phyloP scores from a whole-genome alignment of 441 rosid species.

The Pelargonium hybrid region DNA sequence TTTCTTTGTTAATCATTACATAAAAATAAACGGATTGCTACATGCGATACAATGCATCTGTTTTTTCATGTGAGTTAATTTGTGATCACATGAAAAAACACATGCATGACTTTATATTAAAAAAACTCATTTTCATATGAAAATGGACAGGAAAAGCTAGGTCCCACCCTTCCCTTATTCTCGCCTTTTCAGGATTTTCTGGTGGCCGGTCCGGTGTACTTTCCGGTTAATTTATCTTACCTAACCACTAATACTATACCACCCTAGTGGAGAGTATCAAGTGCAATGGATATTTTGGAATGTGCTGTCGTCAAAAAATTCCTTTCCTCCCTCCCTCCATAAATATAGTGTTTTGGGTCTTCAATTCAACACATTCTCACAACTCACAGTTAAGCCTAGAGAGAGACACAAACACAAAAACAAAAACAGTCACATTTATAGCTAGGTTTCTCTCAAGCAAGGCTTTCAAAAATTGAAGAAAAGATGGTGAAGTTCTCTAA shows the following conservation, averaged over 20 bases:
- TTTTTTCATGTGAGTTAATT: too few species aligned
- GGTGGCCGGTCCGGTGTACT: slow-evolving; percentile 3
- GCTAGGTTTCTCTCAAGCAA: background rate
- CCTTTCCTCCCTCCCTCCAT: slow-evolving; percentile 26
- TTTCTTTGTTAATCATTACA: too few species aligned
- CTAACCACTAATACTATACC: slow-evolving; percentile 18
- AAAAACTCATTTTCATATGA: background rate
- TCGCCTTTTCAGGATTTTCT: background rate
- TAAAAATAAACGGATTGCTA: too few species aligned
- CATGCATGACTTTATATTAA: too few species aligned
- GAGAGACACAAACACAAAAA: background rate
- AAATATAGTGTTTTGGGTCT: slow-evolving; percentile 32
- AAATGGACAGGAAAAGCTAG: background rate
- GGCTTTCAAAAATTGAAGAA: background rate
- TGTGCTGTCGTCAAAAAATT: slow-evolving; percentile 55
- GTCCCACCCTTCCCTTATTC: background rate
- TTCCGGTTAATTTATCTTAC: slow-evolving; percentile 39
- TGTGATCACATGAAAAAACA: too few species aligned
- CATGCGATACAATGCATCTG: too few species aligned
- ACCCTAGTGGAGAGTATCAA: slow-evolving; percentile 45
- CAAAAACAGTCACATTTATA: too few species aligned
- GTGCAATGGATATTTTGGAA: slow-evolving; percentile 65
- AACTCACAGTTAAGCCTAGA: slow-evolving; percentile 10
- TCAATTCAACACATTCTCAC: slow-evolving; percentile 33
- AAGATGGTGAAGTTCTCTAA: slow-evolving; percentile 79